Conservation (phyloP, 768 basidiomycete genomes). For the Pisolithus microcarpus region DNA sequence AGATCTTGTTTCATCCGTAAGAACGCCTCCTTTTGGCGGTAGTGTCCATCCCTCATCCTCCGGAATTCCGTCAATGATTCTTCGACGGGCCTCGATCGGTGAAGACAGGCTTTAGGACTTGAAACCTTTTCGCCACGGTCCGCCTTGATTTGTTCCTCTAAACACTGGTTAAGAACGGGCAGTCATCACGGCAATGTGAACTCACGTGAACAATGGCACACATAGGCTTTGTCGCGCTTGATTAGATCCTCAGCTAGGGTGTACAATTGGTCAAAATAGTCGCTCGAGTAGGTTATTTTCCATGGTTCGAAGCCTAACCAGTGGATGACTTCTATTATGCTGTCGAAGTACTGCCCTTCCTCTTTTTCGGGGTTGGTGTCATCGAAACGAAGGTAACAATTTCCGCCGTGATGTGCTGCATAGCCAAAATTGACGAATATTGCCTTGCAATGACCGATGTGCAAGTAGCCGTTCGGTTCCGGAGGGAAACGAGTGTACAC, state of each 20-base stretch:
- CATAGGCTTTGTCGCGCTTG: constrained; percentile 86
- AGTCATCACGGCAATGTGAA: constrained; percentile 8
- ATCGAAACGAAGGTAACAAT: constrained; percentile 91
- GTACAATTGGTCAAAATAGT: constrained; percentile 86
- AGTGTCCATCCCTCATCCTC: constrained; percentile 86
- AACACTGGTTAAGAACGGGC: constrained; percentile 3
- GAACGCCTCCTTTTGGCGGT: constrained; percentile 86
- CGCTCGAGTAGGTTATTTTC: constrained; percentile 98
- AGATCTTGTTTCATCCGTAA: constrained; percentile 98
- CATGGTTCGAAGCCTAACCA: constrained; percentile 98
- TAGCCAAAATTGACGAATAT: constrained; percentile 99
- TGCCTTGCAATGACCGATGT: constrained; percentile 96
- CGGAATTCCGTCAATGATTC: constrained; percentile 88
- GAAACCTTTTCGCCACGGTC: constrained; percentile 83
- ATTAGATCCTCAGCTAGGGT: constrained; percentile 85
- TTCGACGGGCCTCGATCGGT: constrained; percentile 75
- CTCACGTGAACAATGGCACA: constrained; percentile 93
- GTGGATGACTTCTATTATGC: constrained; percentile 87
- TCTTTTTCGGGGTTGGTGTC: constrained; percentile 99
- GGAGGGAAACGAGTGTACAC: constrained; percentile 98
- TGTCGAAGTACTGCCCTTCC: constrained; percentile 93
- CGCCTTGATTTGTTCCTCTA: constrained; percentile 88
- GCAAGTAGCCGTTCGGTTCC: constrained; percentile 95
- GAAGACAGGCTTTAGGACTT: constrained; percentile 76
- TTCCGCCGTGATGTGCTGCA: constrained; percentile 87